phyloP scores from a whole-genome alignment of 768 basidiomycete species.

The Psilocybe subaeruginosa region DNA sequence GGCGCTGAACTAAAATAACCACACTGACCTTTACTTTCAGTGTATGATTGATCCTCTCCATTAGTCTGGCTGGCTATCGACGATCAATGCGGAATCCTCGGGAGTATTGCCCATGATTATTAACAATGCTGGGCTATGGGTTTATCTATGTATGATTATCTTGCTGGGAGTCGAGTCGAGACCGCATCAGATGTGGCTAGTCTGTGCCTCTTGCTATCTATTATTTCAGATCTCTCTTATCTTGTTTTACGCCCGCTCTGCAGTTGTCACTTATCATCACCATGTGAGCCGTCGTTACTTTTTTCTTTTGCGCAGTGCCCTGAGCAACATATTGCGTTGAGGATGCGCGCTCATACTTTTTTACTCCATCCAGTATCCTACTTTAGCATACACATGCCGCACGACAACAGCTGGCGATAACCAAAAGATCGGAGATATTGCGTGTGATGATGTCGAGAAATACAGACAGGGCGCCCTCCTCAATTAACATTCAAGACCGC shows the following conservation, averaged over 20 bases:
- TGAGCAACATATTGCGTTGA: neutral
- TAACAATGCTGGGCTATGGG: no score
- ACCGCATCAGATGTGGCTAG: no score
- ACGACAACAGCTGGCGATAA: neutral
- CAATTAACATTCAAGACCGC: neutral
- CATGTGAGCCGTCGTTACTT: no score
- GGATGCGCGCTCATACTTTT: neutral
- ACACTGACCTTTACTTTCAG: conserved; percentile 12
- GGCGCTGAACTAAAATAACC: conserved; percentile 1
- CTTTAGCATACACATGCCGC: neutral
- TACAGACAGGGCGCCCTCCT: neutral
- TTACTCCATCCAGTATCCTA: neutral
- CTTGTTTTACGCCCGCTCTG: neutral
- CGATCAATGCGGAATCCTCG: conserved; percentile 10
- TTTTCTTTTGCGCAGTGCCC: no score
- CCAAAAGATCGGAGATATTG: neutral
- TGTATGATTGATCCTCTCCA: conserved; percentile 16
- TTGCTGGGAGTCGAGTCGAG: no score
- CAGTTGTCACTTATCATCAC: neutral
- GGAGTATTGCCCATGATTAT: neutral
- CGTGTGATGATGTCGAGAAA: conserved; percentile 3
- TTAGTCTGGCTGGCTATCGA: neutral
- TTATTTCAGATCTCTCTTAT: neutral
- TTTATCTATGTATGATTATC: no score
- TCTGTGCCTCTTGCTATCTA: conserved; percentile 1